Conservation (phyloP, 305 asterid species). For the Fraxinus paxiana region DNA sequence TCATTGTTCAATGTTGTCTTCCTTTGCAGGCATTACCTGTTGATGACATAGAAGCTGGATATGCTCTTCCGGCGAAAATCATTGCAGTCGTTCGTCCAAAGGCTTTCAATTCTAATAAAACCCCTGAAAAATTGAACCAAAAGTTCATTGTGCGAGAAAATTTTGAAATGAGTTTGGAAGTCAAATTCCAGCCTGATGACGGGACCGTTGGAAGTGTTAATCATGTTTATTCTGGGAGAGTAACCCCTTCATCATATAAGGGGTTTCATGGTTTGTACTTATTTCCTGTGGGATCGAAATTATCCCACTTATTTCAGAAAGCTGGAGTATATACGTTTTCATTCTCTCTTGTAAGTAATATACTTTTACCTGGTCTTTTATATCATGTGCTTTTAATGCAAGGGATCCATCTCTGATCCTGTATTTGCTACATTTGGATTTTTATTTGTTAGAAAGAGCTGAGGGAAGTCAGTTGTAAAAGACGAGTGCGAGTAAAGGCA, state of each 20-base stretch:
- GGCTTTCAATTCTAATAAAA: conserved; percentile 24
- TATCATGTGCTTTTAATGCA: conserved; percentile 2
- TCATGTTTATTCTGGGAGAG: conserved; percentile 32
- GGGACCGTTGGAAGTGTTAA: neutral
- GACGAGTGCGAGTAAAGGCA: conserved; percentile 40
- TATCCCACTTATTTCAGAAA: conserved; percentile 33
- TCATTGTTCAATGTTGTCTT: neutral
- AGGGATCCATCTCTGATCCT: conserved; percentile 17
- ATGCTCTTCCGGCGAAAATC: conserved; percentile 44
- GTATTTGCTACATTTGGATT: conserved; percentile 16
- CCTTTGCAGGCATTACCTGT: conserved; percentile 45
- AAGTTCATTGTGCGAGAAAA: conserved; percentile 41
- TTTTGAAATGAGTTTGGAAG: conserved; percentile 36
- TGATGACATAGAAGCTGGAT: conserved; percentile 45
- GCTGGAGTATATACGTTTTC: conserved; percentile 49
- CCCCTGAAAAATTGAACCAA: conserved; percentile 41
- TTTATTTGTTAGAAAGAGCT: conserved; percentile 30
- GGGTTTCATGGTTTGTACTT: conserved; percentile 51
- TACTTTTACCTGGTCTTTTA: neutral
- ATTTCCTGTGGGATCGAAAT: conserved; percentile 31
- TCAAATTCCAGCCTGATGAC: conserved; percentile 18
- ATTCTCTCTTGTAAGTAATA: conserved; percentile 52
- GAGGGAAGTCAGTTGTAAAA: conserved; percentile 30
- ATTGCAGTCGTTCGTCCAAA: conserved; percentile 61
- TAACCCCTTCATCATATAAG: conserved; percentile 29